A percentile compares a stretch with the other conserved stretches of the same genome.
Conservation (phyloP, 2,329 filamentous ascomycete species). For the Alternaria incomplexa region DNA sequence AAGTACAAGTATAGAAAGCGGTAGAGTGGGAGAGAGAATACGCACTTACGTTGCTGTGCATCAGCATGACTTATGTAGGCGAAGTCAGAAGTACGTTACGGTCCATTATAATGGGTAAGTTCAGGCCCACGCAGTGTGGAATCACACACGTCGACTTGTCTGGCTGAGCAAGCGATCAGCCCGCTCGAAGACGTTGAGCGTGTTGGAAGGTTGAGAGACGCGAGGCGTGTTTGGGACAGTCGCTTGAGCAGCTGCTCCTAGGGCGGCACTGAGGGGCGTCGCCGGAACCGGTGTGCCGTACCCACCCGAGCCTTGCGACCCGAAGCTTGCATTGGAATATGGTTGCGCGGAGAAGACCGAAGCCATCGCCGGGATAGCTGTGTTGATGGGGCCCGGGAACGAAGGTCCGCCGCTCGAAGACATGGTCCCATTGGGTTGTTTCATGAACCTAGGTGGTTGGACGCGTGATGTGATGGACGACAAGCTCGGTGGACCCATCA, state of each 20-base stretch:
- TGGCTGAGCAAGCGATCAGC: constrained; percentile 42
- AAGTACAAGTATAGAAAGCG: background rate
- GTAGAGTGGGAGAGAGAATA: background rate
- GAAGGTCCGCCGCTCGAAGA: constrained; percentile 31
- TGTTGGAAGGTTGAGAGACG: constrained; percentile 30
- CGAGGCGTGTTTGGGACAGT: constrained; percentile 72
- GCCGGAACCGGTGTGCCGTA: constrained; percentile 71
- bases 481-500: constrained; percentile 40
- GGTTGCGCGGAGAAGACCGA: constrained; percentile 38
- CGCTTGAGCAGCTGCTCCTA: constrained; percentile 88
- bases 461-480: constrained; percentile 45
- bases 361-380: constrained; percentile 36
- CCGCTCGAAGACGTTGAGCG: constrained; percentile 45
- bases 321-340: constrained; percentile 35
- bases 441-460: constrained; percentile 40
- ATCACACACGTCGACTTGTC: constrained; percentile 38
- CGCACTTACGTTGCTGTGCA: background rate
- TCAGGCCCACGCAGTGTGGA: no score
- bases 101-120: no score
- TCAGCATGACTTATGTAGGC: background rate
- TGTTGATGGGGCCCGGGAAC: constrained; percentile 47
- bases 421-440: constrained; percentile 32
- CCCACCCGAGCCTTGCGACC: constrained; percentile 45
- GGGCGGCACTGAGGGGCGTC: constrained; percentile 85
- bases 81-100: background rate